A percentile compares a stretch with the other conserved stretches of the same genome.
Conservation (phyloP, 202 grass and related monocot species). For the Hordeum pubiflorum region DNA sequence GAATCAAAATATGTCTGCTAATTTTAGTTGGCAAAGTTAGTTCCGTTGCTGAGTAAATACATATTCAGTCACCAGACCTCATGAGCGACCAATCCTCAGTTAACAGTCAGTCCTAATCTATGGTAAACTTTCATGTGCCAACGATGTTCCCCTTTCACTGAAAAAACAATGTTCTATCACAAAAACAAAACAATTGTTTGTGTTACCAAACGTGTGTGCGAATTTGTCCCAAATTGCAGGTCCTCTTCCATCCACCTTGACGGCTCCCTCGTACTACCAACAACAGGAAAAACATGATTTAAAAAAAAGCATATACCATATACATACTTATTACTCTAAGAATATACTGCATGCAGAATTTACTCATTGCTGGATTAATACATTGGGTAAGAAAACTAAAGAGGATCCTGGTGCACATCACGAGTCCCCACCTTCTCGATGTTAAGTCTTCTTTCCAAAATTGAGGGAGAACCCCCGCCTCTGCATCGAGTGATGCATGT, state of each 20-base stretch:
- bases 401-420: neutral
- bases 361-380: neutral
- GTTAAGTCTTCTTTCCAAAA: neutral
- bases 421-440: neutral
- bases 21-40: neutral
- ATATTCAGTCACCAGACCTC: neutral
- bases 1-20: neutral
- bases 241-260: slow-evolving; percentile 63
- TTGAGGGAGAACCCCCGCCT: neutral
- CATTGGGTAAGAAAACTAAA: neutral
- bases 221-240: slow-evolving; percentile 59
- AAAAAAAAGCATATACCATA: neutral
- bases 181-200: neutral
- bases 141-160: neutral
- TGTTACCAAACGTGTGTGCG: slow-evolving; percentile 47
- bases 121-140: too few species aligned
- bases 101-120: neutral
- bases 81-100: neutral
- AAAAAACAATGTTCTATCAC: neutral
- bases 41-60: neutral
- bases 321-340: neutral
- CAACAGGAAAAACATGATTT: neutral
- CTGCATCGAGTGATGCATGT: neutral
- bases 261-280: slow-evolving; percentile 54
- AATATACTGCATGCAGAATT: neutral